phyloP scores from a whole-genome alignment of 2,329 filamentous ascomycete species.

The Plenodomus biglobosus region DNA sequence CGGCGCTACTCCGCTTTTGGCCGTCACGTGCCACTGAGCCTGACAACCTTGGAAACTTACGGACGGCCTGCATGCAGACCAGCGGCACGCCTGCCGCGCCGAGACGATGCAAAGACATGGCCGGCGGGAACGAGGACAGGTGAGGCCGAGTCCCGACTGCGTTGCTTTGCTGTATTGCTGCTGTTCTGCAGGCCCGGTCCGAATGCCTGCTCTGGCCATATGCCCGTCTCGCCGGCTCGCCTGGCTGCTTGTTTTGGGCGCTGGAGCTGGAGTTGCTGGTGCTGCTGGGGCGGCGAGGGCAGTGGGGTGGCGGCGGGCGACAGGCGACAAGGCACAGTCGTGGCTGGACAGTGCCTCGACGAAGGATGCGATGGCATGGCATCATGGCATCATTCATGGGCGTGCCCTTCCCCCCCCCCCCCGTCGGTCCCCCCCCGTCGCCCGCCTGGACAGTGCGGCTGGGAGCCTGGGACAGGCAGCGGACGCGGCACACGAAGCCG shows the following conservation, averaged over 20 bases:
- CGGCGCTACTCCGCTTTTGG: background rate
- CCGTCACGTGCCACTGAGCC: background rate
- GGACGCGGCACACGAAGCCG: background rate
- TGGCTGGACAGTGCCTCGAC: constrained; percentile 1
- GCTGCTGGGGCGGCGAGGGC: background rate
- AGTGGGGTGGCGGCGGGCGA: background rate
- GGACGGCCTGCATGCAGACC: background rate
- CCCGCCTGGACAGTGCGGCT: too few species aligned
- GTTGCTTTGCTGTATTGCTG: background rate
- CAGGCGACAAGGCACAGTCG: constrained; percentile 3
- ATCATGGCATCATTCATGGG: too few species aligned
- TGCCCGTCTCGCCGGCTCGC: too few species aligned
- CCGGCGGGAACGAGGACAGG: background rate
- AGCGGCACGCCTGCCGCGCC: background rate
- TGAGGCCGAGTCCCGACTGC: background rate
- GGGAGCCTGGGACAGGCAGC: too few species aligned
- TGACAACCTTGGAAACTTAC: too few species aligned
- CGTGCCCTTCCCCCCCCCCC: too few species aligned
- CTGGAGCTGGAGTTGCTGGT: background rate
- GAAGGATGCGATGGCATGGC: too few species aligned
- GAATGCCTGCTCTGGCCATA: background rate
- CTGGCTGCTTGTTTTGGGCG: background rate
- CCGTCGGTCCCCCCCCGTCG: too few species aligned
- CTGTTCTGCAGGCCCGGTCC: background rate
- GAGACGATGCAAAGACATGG: background rate